These are phyloP conservation scores for Mycena pura DNA, from an alignment of 768 basidiomycete species.

Conservation along the genomic window DNA sequence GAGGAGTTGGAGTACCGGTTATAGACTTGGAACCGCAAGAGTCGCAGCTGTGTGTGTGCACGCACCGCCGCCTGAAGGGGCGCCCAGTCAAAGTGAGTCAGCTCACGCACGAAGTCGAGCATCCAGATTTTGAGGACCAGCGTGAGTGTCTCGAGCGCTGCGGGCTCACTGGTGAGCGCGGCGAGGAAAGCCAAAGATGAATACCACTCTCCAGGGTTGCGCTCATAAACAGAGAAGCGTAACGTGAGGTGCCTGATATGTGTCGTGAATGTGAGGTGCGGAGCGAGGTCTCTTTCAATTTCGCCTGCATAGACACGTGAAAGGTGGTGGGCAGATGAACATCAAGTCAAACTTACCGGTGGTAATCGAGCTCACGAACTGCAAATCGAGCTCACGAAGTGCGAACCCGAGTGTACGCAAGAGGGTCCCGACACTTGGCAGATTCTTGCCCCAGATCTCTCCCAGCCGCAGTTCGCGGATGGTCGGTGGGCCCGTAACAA, in stretches of 20 bases:
- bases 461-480: constrained; percentile 4
- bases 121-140: constrained; percentile 15
- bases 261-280: too few relatives aligned
- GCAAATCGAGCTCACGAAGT: constrained; percentile 7
- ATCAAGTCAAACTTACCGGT: not conserved
- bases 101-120: too few relatives aligned
- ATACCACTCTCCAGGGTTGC: not conserved
- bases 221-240: constrained; percentile 4
- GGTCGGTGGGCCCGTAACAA: not conserved
- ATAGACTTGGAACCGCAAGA: too few relatives aligned
- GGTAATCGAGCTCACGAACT: constrained; percentile 6
- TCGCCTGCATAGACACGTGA: too few relatives aligned
- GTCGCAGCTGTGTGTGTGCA: too few relatives aligned
- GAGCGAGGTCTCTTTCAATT: too few relatives aligned
- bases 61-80: too few relatives aligned
- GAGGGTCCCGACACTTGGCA: not conserved
- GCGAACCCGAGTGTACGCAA: constrained; percentile 1
- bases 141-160: too few relatives aligned
- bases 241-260: too few relatives aligned
- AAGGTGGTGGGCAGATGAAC: not conserved
- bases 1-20: too few relatives aligned
- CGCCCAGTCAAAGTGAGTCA: too few relatives aligned
- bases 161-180: not conserved
- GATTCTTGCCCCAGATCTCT: not conserved
- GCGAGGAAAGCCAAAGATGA: constrained; percentile 14